Base-by-base conservation (phyloP, 2,329 filamentous ascomycete species). In the Arthrobotrys sinensis region DNA sequence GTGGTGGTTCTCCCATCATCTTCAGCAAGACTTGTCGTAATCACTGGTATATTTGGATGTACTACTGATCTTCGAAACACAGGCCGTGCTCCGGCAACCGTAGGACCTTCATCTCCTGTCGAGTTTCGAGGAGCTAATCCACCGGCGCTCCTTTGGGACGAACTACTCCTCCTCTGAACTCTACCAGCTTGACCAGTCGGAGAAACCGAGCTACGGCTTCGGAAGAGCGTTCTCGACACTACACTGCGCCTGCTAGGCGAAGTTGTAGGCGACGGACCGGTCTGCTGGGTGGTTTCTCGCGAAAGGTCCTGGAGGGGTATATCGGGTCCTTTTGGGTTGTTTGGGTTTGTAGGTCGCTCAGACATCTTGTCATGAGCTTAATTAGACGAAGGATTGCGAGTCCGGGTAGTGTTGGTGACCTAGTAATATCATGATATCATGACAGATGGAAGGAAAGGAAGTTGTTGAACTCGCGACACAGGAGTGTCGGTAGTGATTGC, bases 291-390 rank as follows among this genome's bases (percentile, higher is more conserved):
- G 63, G 67, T 24, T 38, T 72, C 62, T 14, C 67, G 75, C 21
- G 75, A 78, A 64, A 78, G 75, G 63, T 78, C 75, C 65, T 78
- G 75, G 67, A 78, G 75, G 67, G 75, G 75, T 78, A 78, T 78
- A 24, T 78, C 75, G 67, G 75, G 75, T 32, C 66, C 66, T 21
- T 70, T 70, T 34, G 55, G 52, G 46, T 72, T 32, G 12, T 71
- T 72, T 45, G 75, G 45, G 53, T 63, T 65, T 5, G 52, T 67
- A 21, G 75, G 75, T 72, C 75, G 75, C 75, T 78, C 75, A 72
- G 75, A 78, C 75, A 78, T 78, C 43, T 72, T 78, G 67, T 78
- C 75, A 78, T 78, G 75, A 72, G 75, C 62, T 72, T 53, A 21
- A 65, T 72, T 38, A 68, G 52, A 55, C 69, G 75, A 72, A 63